Base-by-base conservation (phyloP, 345 rosid species). In the Populus simonii region DNA sequence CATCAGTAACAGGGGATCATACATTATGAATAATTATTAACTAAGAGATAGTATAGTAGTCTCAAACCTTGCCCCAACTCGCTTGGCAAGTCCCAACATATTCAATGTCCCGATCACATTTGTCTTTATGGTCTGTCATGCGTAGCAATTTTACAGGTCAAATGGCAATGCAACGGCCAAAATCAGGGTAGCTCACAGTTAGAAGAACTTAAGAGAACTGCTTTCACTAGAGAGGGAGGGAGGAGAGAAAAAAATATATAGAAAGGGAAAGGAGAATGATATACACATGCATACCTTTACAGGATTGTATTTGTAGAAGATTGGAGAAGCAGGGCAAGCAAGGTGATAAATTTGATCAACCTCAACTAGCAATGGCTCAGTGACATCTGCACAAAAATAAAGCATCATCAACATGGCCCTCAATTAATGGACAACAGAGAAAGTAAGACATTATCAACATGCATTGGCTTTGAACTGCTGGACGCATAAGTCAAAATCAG, bases 281-380 rank as follows among this genome's bases (percentile, higher is more conserved):
- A 39, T 39, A 55, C 7, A 66, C 11, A 63, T 39, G 66, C 81
- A n/a, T 61, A 89, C 99, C 99, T 95, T 95, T 8, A 95, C 98
- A 10, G 99, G 99, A 82, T 95, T 95, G 88, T 93, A 90, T 76
- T 95, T 93, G 89, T 95, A 95, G 89, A 95, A 95, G 79, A 95
- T 95, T 49, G 98, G 98, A 73, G 98, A 94, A 41, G 98, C 98
- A 76, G 97, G 99, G 84, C 97, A 93, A 70, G 99, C 98, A 76
- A 95, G 97, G 76, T 95, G 99, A 80, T 95, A 95, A 61, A 95
- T 93, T 78, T 84, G 89, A 85, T 95, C 99, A 79, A 93, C 96
- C 87, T 95, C 99, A 38, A 95, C 71, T 65, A 95, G 85, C 87
- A 95, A 80, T 16, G 99, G 86, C 86, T 95, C 98, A 9, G 99